Base-by-base conservation (phyloP, 2,329 filamentous ascomycete species). In the Blastomyces silverae region DNA sequence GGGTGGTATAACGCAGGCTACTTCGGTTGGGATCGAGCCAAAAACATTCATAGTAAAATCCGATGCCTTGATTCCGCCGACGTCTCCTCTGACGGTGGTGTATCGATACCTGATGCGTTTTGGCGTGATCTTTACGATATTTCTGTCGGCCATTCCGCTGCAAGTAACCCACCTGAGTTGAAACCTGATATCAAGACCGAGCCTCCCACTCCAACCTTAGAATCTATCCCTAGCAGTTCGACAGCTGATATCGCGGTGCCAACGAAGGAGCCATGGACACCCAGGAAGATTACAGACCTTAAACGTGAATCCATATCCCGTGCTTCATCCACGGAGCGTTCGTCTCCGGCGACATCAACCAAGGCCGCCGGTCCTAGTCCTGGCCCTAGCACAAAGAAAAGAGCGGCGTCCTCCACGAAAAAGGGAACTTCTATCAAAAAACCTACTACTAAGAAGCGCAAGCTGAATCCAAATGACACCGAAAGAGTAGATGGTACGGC, bases 1-100 rank as follows among this genome's bases (percentile, higher is more conserved):
- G 75, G 74, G n/a, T 79, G 77, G 77, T 70, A 73, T 63, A 70
- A 76, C 63, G 73, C 76, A 57, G 77, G 77, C 52, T 78, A 74
- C 63, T 79, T 79, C 67, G 76, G 76, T 20, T 70, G 72, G 52
- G 68, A 72, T 48, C 71, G 74, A 62, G 74, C 73, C 44, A 70
- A 69, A 50, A 72, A 70, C 61, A 67, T 78, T 55, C 77, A 79
- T 66, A 70, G 66, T 58, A 67, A 71, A 60, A 69, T 75, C 28
- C 72, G 76, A 64, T 69, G 66, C 34, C 39, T 56, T 31, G 61
- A 61, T 72, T 62, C 71, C 70, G 2, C 69, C 66, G 20, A 65
- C 64, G 44, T 67, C 34, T 46, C 64, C 25, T 10, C 53, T 50
- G 28, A 65, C 58, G 65, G 63, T 44, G 61, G 67, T 28, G 63